Evolutionary conservation across 495 filamentous ascomycete species (phyloP).

Genomic region (Penicillium mononematosum): DNA sequence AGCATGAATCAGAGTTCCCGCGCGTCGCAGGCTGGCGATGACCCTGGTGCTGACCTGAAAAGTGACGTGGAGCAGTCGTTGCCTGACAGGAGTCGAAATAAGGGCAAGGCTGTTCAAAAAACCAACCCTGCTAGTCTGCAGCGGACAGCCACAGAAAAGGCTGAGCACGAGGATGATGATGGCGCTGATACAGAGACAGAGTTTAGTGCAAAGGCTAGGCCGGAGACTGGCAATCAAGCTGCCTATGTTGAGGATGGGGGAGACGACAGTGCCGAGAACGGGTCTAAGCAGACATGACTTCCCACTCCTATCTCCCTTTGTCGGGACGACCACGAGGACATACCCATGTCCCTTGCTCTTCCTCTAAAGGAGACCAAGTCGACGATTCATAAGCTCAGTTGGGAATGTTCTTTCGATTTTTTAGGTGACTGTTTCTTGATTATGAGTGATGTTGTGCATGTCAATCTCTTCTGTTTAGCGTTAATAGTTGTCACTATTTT

Average conservation of each 20-base stretch:
- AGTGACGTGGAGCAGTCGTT: constrained; percentile 23
- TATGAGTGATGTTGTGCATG: constrained; percentile 6
- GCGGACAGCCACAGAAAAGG: constrained; percentile 9
- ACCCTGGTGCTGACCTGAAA: constrained; percentile 29
- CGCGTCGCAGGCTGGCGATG: constrained; percentile 21
- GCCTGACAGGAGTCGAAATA: constrained; percentile 15
- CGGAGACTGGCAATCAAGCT: constrained; percentile 5
- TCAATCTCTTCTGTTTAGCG: background rate
- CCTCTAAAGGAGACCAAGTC: background rate
- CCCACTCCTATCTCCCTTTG: background rate
- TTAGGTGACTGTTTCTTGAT: constrained; percentile 2
- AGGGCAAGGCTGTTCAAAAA: constrained; percentile 28
- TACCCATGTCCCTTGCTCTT: background rate
- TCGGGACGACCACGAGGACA: background rate
- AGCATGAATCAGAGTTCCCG: constrained; percentile 9
- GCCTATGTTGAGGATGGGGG: constrained; percentile 26
- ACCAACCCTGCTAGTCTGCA: constrained; percentile 6
- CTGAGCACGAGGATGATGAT: constrained; percentile 19
- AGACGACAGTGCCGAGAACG: constrained; percentile 9
- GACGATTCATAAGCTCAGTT: background rate
- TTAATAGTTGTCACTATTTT: background rate
- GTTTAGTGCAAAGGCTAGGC: constrained; percentile 15
- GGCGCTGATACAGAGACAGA: constrained; percentile 22
- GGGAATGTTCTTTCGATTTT: background rate
- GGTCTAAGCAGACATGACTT: constrained; percentile 11